Conservation (phyloP, 257 asterid species). For the Solanum pimpinellifolium region DNA sequence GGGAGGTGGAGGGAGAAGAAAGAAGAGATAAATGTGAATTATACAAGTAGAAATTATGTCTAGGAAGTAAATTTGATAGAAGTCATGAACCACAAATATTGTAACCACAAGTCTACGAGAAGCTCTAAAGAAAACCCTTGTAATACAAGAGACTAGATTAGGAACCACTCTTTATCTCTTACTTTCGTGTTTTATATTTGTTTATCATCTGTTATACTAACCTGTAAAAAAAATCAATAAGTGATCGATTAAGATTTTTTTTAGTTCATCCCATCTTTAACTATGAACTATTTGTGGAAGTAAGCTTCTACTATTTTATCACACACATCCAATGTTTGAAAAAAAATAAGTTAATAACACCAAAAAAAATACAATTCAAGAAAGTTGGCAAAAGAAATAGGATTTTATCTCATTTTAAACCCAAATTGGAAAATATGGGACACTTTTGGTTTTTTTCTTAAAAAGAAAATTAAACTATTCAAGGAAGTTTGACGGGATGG, state of each 20-base stretch:
- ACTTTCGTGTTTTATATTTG: background rate
- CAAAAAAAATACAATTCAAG: background rate
- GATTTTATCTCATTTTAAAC: background rate
- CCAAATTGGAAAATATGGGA: background rate
- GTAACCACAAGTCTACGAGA: background rate
- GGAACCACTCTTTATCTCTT: background rate
- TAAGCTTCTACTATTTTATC: background rate
- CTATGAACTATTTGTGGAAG: background rate
- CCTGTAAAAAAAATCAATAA: too few relatives aligned
- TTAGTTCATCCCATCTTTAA: background rate
- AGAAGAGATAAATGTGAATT: background rate
- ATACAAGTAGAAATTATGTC: background rate
- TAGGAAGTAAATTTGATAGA: background rate
- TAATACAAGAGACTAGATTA: background rate
- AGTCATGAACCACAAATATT: background rate
- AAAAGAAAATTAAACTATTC: background rate
- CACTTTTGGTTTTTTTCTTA: background rate
- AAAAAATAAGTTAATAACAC: background rate
- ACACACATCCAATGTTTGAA: background rate
- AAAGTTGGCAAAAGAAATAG: background rate
- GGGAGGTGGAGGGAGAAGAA: too few relatives aligned
- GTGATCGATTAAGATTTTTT: background rate
- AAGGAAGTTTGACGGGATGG: background rate
- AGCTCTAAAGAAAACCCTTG: background rate
- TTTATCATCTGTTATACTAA: background rate